Conservation (phyloP, 257 asterid species). For the Ligustrum vulgare region DNA sequence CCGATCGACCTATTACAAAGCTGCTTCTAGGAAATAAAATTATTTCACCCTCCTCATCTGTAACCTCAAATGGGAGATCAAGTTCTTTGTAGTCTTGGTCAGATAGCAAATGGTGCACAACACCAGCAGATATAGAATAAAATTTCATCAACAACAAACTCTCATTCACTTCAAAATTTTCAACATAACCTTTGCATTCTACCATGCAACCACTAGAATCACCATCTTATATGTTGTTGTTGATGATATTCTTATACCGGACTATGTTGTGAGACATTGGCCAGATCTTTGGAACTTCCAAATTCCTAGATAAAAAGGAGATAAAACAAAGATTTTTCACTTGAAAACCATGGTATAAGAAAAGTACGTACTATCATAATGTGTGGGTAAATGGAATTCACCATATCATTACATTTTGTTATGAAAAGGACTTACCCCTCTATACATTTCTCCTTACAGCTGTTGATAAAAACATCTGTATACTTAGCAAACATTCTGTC, state of each 20-base stretch:
- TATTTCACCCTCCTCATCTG: constrained; percentile 60
- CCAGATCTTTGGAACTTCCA: constrained; percentile 67
- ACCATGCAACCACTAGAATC: constrained; percentile 22
- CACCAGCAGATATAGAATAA: constrained; percentile 52
- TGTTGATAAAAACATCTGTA: constrained; percentile 46
- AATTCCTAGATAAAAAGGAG: constrained; percentile 34
- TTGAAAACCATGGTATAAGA: constrained; percentile 1
- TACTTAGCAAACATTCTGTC: constrained; percentile 49
- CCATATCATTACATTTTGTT: neutral
- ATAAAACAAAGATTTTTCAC: neutral
- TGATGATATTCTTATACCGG: constrained; percentile 33
- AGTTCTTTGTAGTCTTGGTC: constrained; percentile 43
- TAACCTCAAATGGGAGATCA: constrained; percentile 69
- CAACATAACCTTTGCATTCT: constrained; percentile 44
- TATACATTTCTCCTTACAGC: constrained; percentile 34
- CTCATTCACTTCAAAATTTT: constrained; percentile 61
- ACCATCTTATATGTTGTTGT: neutral
- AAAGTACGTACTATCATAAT: neutral
- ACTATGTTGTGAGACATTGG: constrained; percentile 28
- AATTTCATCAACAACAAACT: constrained; percentile 69
- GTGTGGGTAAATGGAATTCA: neutral
- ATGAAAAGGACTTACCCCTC: constrained; percentile 46
- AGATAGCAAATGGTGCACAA: constrained; percentile 56
- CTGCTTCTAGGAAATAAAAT: constrained; percentile 49
- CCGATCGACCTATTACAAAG: constrained; percentile 69